phyloP scores from a whole-genome alignment of 116 monocot genomes.

The Zostera marina region DNA sequence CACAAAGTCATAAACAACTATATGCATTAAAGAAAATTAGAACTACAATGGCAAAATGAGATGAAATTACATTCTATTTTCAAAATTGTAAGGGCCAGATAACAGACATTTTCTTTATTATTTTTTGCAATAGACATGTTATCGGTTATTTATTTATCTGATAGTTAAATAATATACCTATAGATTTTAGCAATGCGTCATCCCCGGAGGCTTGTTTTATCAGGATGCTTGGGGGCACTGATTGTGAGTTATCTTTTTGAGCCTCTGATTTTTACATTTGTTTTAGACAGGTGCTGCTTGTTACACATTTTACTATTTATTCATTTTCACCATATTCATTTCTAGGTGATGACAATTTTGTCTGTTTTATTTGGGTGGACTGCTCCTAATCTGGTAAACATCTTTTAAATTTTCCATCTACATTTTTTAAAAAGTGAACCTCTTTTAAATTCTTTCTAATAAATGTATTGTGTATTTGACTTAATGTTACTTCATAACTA shows the following conservation, averaged over 20 bases:
- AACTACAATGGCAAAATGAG: no score
- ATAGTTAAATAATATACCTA: not conserved
- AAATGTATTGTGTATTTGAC: not conserved
- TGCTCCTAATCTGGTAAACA: conserved; percentile 89
- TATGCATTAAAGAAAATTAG: no score
- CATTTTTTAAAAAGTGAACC: not conserved
- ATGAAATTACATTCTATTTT: no score
- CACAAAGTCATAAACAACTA: no score
- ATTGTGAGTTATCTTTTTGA: conserved; percentile 44
- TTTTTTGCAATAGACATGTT: not conserved
- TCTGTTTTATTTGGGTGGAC: conserved; percentile 88
- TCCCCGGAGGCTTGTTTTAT: conserved; percentile 75
- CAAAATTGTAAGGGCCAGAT: not conserved
- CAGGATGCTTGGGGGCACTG: conserved; percentile 62
- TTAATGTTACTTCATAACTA: not conserved
- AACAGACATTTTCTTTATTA: not conserved
- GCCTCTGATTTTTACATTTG: not conserved
- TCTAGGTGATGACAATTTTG: conserved; percentile 80
- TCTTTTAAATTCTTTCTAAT: not conserved
- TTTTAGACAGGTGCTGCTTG: not conserved
- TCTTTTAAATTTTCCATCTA: not conserved
- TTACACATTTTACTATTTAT: not conserved
- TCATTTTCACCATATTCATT: not conserved
- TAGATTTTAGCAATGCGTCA: conserved; percentile 98
- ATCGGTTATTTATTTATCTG: not conserved